Percentiles rank a stretch among this genome's conserved stretches.
phyloP scores from a whole-genome alignment of 805 yeast species.

The Candida methanosorbosa region DNA sequence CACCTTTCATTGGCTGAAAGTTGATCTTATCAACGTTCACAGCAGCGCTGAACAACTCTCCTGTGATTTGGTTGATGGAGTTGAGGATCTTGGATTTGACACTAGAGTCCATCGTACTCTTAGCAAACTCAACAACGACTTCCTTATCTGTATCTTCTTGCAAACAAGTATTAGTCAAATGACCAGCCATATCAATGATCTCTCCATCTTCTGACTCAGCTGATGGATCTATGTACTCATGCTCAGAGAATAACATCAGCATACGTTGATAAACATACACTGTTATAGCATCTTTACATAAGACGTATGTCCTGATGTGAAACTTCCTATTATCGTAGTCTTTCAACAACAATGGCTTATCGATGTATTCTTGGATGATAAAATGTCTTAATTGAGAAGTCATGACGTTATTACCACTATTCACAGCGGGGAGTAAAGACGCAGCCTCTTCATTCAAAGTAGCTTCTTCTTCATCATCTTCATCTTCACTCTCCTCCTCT shows the following conservation, averaged over 20 bases:
- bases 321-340: constrained; percentile 65
- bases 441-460: constrained; percentile 8
- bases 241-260: constrained; percentile 72
- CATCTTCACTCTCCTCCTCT: constrained; percentile 57
- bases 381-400: constrained; percentile 87
- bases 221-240: constrained; percentile 32
- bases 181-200: constrained; percentile 51
- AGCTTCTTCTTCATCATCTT: constrained; percentile 37
- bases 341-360: constrained; percentile 56
- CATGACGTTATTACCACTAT: constrained; percentile 54
- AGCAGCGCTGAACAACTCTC: constrained; percentile 77
- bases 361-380: constrained; percentile 75
- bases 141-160: constrained; percentile 36
- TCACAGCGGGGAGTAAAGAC: no score
- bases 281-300: constrained; percentile 62
- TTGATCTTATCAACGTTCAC: constrained; percentile 71
- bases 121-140: constrained; percentile 58
- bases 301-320: constrained; percentile 80
- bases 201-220: constrained; percentile 18
- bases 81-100: constrained; percentile 33
- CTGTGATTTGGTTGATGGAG: constrained; percentile 52
- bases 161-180: constrained; percentile 88
- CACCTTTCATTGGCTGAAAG: constrained; percentile 73
- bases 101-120: constrained; percentile 29
- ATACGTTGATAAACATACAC: constrained; percentile 78